These are phyloP conservation scores for Botryotinia convoluta DNA, from an alignment of 2,329 filamentous ascomycete genomes.

Conservation along the genomic window DNA sequence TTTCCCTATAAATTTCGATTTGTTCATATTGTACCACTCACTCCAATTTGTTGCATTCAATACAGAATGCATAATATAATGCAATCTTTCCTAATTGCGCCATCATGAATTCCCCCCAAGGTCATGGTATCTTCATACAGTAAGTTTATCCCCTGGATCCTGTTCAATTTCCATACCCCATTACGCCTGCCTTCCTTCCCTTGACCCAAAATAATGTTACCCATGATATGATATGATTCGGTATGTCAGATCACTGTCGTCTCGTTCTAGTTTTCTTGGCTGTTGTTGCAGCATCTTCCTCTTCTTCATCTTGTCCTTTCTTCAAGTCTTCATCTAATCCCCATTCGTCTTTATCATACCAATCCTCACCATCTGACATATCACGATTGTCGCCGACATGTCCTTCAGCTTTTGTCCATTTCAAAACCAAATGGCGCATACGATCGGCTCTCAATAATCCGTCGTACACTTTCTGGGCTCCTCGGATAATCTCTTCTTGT, in stretches of 20 bases:
- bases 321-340: constrained; percentile 69
- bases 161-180: constrained; percentile 15
- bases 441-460: constrained; percentile 72
- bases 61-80: constrained; percentile 14
- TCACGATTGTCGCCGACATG: constrained; percentile 63
- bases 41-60: constrained; percentile 2
- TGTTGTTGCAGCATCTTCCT: constrained; percentile 60
- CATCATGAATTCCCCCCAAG: constrained; percentile 7
- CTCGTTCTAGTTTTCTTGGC: constrained; percentile 50
- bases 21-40: neutral
- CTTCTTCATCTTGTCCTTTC: constrained; percentile 80
- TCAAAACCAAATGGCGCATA: constrained; percentile 66
- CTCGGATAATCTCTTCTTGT: constrained; percentile 78
- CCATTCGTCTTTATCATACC: constrained; percentile 84
- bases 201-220: neutral
- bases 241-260: constrained; percentile 34
- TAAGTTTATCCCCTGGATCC: constrained; percentile 2
- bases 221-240: neutral
- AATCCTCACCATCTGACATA: constrained; percentile 86
- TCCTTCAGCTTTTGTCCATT: constrained; percentile 75
- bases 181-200: constrained; percentile 13
- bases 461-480: constrained; percentile 63
- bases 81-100: constrained; percentile 14
- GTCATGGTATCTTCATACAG: constrained; percentile 17
- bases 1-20: neutral